Base-by-base conservation (phyloP, 345 rosid species). In the Mercurialis annua region DNA sequence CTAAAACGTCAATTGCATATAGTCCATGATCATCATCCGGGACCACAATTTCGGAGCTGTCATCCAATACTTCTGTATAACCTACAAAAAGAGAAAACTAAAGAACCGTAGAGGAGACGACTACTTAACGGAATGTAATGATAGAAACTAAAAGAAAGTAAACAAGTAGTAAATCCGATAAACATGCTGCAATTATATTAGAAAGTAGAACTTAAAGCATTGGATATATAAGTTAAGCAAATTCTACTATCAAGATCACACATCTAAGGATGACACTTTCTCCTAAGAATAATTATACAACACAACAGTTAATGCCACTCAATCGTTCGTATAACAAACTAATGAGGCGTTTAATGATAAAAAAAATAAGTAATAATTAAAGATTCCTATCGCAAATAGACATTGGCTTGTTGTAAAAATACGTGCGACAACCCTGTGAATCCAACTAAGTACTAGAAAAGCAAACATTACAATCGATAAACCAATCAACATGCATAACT, bases 1-100 rank as follows among this genome's bases (percentile, higher is more conserved):
- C 98, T 26, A 92, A 73, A 64, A 92, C 83, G 68, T 92, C 92
- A 61, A 92, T 89, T 31, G 90, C 92, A 70, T 80, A 89, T 21
- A 92, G 84, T 67, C 98, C 98, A 80, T 77, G 73, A 73, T 92
- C 98, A 79, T 89, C 96, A 27, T 89, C 93, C 70, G 98, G 98
- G 44, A 89, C 94, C 69, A 78, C 71, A 51, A 92, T 70, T 71
- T 92, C 98, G 48, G 75, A 44, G 70, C 81, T 77, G 17, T 77
- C 76, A 71, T 87, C 79, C 77, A 92, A 73, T 10, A 81, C 76
- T 77, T 89, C 98, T 8, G 94, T 87, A 67, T 89, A 87, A 77
- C 98, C 98, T 92, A 36, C 1, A 33, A 81, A 71, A 59, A 26
- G 8, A 9, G 48, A 24, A 20, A 55, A 65, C 33, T 5, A 20